phyloP scores from a whole-genome alignment of 495 filamentous ascomycete genomes.

The Annulohypoxylon nitens region DNA sequence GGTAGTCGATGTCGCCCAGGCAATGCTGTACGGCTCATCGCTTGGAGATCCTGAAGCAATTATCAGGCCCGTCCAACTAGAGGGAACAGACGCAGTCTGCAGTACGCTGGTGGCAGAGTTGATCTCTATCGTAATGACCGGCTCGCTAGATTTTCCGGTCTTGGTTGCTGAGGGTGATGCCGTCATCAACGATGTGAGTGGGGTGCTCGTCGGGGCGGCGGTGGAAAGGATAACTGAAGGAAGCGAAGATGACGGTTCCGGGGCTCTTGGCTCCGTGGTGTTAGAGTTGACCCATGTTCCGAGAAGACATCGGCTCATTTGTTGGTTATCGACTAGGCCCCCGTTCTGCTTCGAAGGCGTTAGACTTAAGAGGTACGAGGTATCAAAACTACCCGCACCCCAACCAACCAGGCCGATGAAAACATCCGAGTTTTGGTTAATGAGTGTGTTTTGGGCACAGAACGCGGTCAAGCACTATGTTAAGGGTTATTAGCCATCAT shows the following conservation, averaged over 20 bases:
- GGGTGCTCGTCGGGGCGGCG: neutral
- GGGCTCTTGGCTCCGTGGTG: conserved; percentile 7
- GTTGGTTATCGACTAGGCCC: conserved; percentile 54
- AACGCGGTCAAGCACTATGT: conserved; percentile 57
- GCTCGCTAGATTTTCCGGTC: conserved; percentile 11
- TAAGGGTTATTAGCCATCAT: conserved; percentile 7
- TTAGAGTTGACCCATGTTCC: conserved; percentile 48
- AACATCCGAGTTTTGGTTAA: conserved; percentile 66
- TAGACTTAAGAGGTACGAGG: conserved; percentile 60
- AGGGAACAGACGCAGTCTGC: conserved; percentile 22
- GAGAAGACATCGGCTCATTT: conserved; percentile 58
- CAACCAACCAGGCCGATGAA: conserved; percentile 64
- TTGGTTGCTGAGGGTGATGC: neutral
- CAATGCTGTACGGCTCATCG: conserved; percentile 27
- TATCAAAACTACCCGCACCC: conserved; percentile 63
- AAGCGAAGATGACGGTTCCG: conserved; percentile 19
- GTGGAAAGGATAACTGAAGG: conserved; percentile 4
- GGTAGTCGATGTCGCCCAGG: conserved; percentile 27
- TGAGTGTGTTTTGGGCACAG: conserved; percentile 60
- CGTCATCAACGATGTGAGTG: neutral
- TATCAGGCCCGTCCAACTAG: conserved; percentile 37
- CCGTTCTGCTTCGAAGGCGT: conserved; percentile 59
- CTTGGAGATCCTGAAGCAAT: conserved; percentile 38
- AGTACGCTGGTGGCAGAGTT: conserved; percentile 33
- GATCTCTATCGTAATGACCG: conserved; percentile 35